Evolutionary conservation across 192 early-diverging fungal genomes (phyloP), one percentile per base, ranked within the genome.

Genomic region (Mortierella hygrophila): DNA sequence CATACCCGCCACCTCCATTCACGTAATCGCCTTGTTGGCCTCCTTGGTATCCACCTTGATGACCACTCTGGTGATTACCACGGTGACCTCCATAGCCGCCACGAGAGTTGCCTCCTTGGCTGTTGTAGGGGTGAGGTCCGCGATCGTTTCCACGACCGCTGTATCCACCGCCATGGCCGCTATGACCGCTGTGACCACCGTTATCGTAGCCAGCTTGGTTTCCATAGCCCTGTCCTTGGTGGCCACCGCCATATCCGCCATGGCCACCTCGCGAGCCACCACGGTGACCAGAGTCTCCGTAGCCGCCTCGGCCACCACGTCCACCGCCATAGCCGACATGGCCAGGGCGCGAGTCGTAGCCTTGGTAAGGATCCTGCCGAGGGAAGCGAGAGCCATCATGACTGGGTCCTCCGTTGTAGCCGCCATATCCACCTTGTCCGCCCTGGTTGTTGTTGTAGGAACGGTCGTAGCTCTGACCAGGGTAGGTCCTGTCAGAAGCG

Each of bases 311-410:
- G 40, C 86, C 86, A 35, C 88, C 76, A 44, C 84, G 82, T 40
- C 76, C 55, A 23, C 75, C 68, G 26, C 85, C 82, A 41, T 85
- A 82, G 63, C 76, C 60, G 18, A 84, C 81, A 74, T 87, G 72
- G 37, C 88, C 77, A 37, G 85, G 80, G 10, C 82, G 73, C 32
- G 88, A 88, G 32, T 83, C 81, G 38, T 83, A 80, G 29, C 82
- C 74, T 72, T 83, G 73, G 44, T 81, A 88, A 77, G 84, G 84
- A 44, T 80, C 84, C 15, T 70, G 44, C 40, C 65, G 72, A 16
- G 79, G 78, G 68, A 77, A 85, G 20, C 83, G 73, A 29, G 83
- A 83, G 38, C 87, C 87, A 72, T 85, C 78, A 29, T 89, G 52
- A 41, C 79, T 78, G 29, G 73, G 42, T 44, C 81, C 71, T 41